Evolutionary conservation across 2,329 filamentous ascomycete species (phyloP).

Genomic region (Cladophialophora chaetospira): DNA sequence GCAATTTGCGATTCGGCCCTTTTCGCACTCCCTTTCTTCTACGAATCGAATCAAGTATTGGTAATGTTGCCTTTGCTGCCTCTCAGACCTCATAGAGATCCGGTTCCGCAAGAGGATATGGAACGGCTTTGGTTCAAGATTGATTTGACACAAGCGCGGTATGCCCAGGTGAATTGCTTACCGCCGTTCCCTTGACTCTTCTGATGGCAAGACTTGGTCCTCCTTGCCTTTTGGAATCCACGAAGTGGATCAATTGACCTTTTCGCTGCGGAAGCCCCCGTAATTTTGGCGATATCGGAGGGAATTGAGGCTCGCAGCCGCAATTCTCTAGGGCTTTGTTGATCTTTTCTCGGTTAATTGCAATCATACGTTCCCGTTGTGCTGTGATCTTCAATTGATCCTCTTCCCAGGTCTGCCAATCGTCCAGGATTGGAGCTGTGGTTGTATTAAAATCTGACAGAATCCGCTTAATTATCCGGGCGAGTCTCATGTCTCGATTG

Average conservation of each 20-base stretch:
- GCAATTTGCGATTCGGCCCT: background rate
- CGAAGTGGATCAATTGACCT: background rate
- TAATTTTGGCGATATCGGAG: no score
- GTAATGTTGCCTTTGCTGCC: background rate
- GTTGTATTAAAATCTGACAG: slow-evolving; percentile 7
- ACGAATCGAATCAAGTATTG: background rate
- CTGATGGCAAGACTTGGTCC: no score
- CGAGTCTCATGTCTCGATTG: slow-evolving; percentile 30
- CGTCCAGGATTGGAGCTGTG: background rate
- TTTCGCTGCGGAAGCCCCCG: background rate
- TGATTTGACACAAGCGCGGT: no score
- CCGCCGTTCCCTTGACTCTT: no score
- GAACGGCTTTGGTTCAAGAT: no score
- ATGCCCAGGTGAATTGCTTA: no score
- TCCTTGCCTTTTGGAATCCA: background rate
- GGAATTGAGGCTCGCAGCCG: slow-evolving; percentile 17
- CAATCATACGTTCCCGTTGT: slow-evolving; percentile 14
- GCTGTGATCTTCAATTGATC: background rate
- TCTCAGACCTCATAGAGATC: background rate
- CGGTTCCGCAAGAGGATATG: no score
- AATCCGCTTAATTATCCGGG: slow-evolving; percentile 22
- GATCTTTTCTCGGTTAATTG: slow-evolving; percentile 18
- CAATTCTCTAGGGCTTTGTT: slow-evolving; percentile 22
- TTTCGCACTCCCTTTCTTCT: background rate
- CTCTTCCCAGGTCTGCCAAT: background rate